phyloP scores from a whole-genome alignment of 2,329 filamentous ascomycete species.

The Fusarium burgessii region DNA sequence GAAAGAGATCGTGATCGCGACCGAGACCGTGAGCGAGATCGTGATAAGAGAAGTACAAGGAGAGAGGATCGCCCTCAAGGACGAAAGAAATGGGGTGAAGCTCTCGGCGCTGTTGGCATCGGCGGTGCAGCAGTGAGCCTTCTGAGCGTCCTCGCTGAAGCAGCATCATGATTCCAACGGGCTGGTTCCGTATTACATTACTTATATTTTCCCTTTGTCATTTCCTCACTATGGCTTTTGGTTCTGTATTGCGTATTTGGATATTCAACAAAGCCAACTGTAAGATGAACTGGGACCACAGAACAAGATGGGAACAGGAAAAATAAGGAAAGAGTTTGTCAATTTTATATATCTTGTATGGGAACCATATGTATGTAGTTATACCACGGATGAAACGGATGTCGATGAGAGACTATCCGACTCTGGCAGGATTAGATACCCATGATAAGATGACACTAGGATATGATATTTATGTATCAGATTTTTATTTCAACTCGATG shows the following conservation, averaged over 20 bases:
- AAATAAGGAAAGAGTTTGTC: constrained; percentile 5
- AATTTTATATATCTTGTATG: constrained; percentile 26
- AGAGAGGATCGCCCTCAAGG: constrained; percentile 54
- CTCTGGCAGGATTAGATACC: constrained; percentile 34
- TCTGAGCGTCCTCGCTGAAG: constrained; percentile 68
- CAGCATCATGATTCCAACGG: constrained; percentile 53
- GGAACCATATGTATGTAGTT: constrained; percentile 26
- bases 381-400: constrained; percentile 8
- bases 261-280: constrained; percentile 14
- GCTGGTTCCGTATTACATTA: constrained; percentile 15
- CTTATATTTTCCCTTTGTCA: constrained; percentile 4
- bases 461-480: background rate
- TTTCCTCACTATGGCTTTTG: background rate
- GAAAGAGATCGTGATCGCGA: constrained; percentile 53
- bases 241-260: background rate
- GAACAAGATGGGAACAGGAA: constrained; percentile 23
- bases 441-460: constrained; percentile 17
- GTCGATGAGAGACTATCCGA: constrained; percentile 6
- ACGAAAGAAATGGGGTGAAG: constrained; percentile 64
- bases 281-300: constrained; percentile 24
- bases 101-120: constrained; percentile 68
- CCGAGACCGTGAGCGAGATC: constrained; percentile 50
- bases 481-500: background rate
- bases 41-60: constrained; percentile 54
- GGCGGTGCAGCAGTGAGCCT: constrained; percentile 71